Evolutionary conservation across 352 stramenopile genomes (phyloP).

Genomic region (Pythium vanterpoolii): DNA sequence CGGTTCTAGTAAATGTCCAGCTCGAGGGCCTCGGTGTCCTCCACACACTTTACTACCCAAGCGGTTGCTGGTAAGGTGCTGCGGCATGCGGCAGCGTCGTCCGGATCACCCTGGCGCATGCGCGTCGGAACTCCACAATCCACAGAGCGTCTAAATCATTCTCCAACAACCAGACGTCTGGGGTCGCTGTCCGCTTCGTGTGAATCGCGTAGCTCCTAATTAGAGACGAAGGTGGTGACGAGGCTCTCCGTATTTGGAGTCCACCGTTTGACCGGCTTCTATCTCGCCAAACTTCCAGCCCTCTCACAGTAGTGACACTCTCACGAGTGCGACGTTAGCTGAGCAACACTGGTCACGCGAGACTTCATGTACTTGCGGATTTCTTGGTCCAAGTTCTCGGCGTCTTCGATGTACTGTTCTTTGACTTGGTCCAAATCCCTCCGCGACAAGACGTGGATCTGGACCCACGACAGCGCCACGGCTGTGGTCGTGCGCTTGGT

Average conservation of each 20-base stretch:
- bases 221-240: no score
- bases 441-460: conserved; percentile 69
- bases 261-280: no score
- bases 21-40: conserved; percentile 51
- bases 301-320: not conserved
- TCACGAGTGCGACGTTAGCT: not conserved
- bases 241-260: no score
- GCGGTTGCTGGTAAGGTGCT: no score
- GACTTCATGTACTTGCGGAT: conserved; percentile 74
- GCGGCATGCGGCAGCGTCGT: no score
- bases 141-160: no score
- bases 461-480: conserved; percentile 69
- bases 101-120: no score
- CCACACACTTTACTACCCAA: no score
- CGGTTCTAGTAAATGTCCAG: not conserved
- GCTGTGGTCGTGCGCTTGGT: conserved; percentile 63
- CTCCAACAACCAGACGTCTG: no score
- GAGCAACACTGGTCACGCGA: not conserved
- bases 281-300: not conserved
- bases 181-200: no score
- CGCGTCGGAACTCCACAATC: no score
- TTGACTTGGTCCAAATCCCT: conserved; percentile 66
- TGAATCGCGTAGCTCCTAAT: no score
- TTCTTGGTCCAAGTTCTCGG: conserved; percentile 58
- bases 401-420: conserved; percentile 60